Conservation (phyloP, 257 asterid species). For the Petunia axillaris region DNA sequence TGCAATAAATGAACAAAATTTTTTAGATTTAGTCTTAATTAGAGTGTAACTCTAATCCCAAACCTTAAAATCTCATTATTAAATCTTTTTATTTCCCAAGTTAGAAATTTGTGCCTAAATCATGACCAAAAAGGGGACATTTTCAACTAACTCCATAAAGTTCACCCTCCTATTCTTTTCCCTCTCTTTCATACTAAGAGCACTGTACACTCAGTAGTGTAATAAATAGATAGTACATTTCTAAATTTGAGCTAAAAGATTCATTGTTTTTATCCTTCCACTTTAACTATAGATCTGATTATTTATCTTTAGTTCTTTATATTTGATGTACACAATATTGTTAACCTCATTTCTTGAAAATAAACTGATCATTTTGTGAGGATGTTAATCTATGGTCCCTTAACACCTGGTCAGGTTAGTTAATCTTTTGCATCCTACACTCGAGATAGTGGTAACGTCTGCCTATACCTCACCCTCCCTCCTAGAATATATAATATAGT, state of each 20-base stretch:
- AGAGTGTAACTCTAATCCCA: not conserved
- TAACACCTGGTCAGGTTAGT: conserved; percentile 84
- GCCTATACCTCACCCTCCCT: no score
- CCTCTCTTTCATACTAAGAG: not conserved
- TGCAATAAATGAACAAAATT: no score
- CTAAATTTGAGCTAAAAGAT: not conserved
- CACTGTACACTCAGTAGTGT: not conserved
- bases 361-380: not conserved
- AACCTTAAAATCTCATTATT: not conserved
- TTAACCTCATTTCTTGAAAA: not conserved
- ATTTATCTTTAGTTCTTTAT: not conserved
- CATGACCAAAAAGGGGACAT: not conserved
- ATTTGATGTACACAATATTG: not conserved
- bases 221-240: conserved; percentile 15
- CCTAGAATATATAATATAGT: not conserved
- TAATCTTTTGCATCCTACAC: conserved; percentile 12
- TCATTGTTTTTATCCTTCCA: not conserved
- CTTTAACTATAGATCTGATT: conserved; percentile 12
- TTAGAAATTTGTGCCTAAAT: not conserved
- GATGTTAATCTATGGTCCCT: conserved; percentile 85
- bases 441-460: no score
- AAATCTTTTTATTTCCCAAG: not conserved
- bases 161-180: not conserved
- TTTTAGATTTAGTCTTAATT: no score
- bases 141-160: not conserved